phyloP scores from a whole-genome alignment of 257 asterid genomes.

The Solanum ossicruentum region DNA sequence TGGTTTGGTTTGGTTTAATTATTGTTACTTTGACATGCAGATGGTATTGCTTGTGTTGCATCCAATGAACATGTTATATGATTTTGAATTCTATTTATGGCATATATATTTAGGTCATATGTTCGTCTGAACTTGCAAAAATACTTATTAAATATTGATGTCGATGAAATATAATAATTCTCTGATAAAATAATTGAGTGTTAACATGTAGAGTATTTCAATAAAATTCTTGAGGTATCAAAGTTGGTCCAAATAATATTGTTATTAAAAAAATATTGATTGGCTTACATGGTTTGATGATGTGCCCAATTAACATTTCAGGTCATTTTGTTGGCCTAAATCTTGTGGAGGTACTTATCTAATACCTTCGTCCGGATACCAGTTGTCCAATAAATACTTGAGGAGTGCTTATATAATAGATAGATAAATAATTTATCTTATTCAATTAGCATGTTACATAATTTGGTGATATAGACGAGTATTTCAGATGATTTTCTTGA shows the following conservation, averaged over 20 bases:
- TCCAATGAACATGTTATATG: not conserved
- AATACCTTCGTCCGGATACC: not conserved
- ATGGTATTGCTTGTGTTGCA: not conserved
- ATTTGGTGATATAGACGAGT: not conserved
- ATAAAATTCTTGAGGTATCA: not conserved
- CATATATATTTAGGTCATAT: not conserved
- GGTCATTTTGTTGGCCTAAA: not conserved
- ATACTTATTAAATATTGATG: not conserved
- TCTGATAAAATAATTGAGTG: not conserved
- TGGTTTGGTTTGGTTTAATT: not conserved
- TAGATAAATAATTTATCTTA: no score
- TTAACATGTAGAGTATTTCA: not conserved
- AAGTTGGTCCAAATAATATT: not conserved
- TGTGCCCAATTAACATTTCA: not conserved
- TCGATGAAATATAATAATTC: not conserved
- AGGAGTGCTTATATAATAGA: not conserved
- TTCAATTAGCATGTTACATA: not conserved
- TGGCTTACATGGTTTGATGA: not conserved
- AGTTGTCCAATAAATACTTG: not conserved
- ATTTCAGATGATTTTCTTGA: not conserved
- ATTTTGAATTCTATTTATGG: not conserved
- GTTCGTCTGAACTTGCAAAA: not conserved
- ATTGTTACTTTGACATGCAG: not conserved
- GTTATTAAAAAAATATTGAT: not conserved
- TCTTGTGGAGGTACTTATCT: not conserved